Conservation (phyloP, 192 early-diverging fungal genomes). For the Gamsiella multidivaricata region DNA sequence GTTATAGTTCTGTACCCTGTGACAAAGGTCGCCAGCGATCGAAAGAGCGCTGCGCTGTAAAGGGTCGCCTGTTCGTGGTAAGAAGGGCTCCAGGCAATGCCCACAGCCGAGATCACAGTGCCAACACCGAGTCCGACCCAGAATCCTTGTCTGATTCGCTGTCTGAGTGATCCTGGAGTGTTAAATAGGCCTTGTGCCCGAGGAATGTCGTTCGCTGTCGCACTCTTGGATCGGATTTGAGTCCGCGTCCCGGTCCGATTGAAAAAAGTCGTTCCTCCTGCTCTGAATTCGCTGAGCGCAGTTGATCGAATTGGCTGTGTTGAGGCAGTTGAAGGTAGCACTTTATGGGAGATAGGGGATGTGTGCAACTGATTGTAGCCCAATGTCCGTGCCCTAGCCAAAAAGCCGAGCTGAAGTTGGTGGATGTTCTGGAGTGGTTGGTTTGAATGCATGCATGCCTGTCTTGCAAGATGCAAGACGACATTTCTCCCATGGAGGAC, state of each 20-base stretch:
- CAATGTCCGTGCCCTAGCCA: neutral
- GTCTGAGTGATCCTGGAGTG: conserved; percentile 23
- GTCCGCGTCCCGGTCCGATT: neutral
- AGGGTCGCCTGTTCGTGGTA: conserved; percentile 43
- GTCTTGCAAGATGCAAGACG: neutral
- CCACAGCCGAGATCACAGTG: conserved; percentile 35
- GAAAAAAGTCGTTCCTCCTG: too few relatives aligned
- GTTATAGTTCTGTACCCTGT: conserved; percentile 41
- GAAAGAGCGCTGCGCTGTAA: conserved; percentile 41
- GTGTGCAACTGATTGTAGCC: too few relatives aligned
- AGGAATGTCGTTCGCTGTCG: neutral
- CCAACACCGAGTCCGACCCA: conserved; percentile 43
- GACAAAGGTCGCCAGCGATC: conserved; percentile 41
- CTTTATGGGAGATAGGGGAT: too few relatives aligned
- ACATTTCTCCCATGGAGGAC: conserved; percentile 7
- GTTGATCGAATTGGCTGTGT: too few relatives aligned
- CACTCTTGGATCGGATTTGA: conserved; percentile 4
- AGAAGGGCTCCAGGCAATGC: conserved; percentile 49
- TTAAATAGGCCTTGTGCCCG: conserved; percentile 22
- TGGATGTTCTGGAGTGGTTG: neutral
- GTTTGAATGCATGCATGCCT: neutral
- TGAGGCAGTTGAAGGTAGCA: too few relatives aligned
- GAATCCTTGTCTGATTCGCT: conserved; percentile 33
- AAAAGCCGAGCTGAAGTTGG: neutral
- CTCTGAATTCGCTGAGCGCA: too few relatives aligned